These are phyloP conservation scores for Periconia sp. DNA, from an alignment of 2,329 filamentous ascomycete species.

Conservation along the genomic window DNA sequence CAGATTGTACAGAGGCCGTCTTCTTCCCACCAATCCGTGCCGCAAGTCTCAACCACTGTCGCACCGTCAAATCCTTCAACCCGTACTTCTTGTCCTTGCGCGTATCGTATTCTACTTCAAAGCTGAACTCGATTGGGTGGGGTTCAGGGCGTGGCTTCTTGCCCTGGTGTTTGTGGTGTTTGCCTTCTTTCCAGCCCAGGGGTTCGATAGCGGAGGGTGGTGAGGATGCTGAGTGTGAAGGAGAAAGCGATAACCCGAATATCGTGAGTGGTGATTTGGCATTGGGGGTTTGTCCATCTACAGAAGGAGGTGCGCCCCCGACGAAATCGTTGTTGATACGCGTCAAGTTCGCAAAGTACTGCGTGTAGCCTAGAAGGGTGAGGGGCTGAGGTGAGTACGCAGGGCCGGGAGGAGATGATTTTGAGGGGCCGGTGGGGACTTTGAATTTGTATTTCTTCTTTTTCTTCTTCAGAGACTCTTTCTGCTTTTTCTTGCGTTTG, in stretches of 20 bases:
- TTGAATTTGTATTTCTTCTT: conserved; percentile 50
- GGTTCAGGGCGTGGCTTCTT: conserved; percentile 53
- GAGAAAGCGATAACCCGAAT: conserved; percentile 30
- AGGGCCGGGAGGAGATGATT: conserved; percentile 75
- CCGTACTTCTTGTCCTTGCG: conserved; percentile 73
- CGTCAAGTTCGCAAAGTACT: conserved; percentile 95
- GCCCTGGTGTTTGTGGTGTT: conserved; percentile 61
- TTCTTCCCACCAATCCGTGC: conserved; percentile 72
- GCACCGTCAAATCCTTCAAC: conserved; percentile 80
- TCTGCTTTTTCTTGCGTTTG: conserved; percentile 43
- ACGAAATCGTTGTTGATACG: conserved; percentile 74
- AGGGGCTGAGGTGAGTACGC: conserved; percentile 86
- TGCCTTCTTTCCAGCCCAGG: conserved; percentile 64
- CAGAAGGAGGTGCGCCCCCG: conserved; percentile 2
- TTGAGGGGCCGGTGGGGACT: conserved; percentile 70
- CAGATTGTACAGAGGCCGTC: neutral
- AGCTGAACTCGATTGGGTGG: conserved; percentile 67
- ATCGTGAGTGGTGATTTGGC: conserved; percentile 14
- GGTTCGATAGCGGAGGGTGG: conserved; percentile 17
- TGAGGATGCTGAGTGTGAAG: neutral
- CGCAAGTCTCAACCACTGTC: conserved; percentile 77
- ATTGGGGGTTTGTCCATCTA: neutral
- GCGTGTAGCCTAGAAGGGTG: conserved; percentile 76
- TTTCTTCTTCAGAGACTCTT: conserved; percentile 18
- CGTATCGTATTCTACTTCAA: conserved; percentile 84